Evolutionary conservation across 164 flowering plant species (phyloP), one percentile per base, ranked within the genome.

Genomic region (Nymphaea colorata): DNA sequence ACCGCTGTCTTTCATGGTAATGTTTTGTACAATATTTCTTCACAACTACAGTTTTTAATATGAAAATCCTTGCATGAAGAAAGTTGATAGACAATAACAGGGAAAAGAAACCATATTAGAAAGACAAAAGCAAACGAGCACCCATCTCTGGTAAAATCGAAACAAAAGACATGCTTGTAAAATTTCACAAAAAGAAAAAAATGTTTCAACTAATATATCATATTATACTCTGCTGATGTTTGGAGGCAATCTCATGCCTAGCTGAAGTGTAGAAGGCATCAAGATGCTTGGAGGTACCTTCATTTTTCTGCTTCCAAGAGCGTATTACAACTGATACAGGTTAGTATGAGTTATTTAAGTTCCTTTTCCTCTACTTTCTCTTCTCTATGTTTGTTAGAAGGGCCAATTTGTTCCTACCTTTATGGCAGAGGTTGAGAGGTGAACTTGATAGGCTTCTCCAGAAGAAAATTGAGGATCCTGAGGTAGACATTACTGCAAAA

Each of bases 241-340:
- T 78, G 99, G 99, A 62, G 99, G 99, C 60, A 87, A 75, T 78
- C 85, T 94, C 44, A 66, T 74, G 61, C 89, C 93, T 4, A 85
- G 88, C 79, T 80, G 79, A 77, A 80, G 70, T 63, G 94, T 96
- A 41, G 89, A 88, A 47, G 96, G 98, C 10, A 94, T 91, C 60
- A 96, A 91, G 72, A 94, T 94, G 99, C 90, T 94, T 59, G 96
- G 84, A 41, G 99, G 99, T 94, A 94, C 79, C 95, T 94, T 68
- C 96, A 91, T 79, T 94, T 94, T 73, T 91, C 99, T 36, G 92
- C 99, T 44, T 87, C 99, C 36, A 85, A 82, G 86, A 87, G 82
- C 47, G 90, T 90, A 44, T 71, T 91, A 64, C 86, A 85, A 51
- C 80, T 94, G 69, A 91, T 94, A 68, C 78, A 70, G 91, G 99